These are phyloP conservation scores for Isabelozyma heimii DNA, from an alignment of 805 yeast genomes.

Conservation along the genomic window DNA sequence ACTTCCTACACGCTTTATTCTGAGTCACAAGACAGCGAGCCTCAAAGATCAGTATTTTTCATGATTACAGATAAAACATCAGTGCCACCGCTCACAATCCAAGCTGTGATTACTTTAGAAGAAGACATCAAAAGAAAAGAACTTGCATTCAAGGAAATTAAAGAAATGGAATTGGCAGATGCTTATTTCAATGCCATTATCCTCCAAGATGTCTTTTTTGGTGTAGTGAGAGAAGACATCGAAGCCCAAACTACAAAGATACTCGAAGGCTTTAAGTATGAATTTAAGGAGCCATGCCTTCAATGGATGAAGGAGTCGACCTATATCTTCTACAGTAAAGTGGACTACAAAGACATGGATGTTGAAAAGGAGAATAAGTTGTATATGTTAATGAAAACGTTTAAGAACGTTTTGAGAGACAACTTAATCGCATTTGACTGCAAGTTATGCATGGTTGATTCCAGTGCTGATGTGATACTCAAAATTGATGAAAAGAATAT, in stretches of 20 bases:
- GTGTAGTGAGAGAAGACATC: constrained; percentile 47
- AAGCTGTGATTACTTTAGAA: constrained; percentile 35
- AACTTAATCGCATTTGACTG: constrained; percentile 51
- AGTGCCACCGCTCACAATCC: constrained; percentile 46
- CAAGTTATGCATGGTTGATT: constrained; percentile 42
- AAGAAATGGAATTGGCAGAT: constrained; percentile 21
- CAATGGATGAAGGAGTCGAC: constrained; percentile 42
- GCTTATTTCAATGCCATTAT: constrained; percentile 52
- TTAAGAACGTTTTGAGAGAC: constrained; percentile 31
- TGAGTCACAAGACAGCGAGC: constrained; percentile 81
- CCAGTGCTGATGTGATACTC: constrained; percentile 8
- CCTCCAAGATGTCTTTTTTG: constrained; percentile 52
- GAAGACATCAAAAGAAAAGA: constrained; percentile 18
- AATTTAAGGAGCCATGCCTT: constrained; percentile 22
- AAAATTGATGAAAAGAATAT: constrained; percentile 1
- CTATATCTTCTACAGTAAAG: constrained; percentile 39
- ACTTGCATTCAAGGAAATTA: constrained; percentile 15
- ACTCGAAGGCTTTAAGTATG: constrained; percentile 17
- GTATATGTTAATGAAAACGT: constrained; percentile 32
- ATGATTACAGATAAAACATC: constrained; percentile 28
- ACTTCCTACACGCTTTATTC: constrained; percentile 55
- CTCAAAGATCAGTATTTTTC: constrained; percentile 70
- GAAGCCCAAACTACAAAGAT: constrained; percentile 24
- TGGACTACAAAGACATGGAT: constrained; percentile 27
- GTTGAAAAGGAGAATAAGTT: constrained; percentile 43